A percentile compares a stretch with the other conserved stretches of the same genome.
phyloP scores from a whole-genome alignment of 2,329 filamentous ascomycete species.

The Curvularia eragrostidis region DNA sequence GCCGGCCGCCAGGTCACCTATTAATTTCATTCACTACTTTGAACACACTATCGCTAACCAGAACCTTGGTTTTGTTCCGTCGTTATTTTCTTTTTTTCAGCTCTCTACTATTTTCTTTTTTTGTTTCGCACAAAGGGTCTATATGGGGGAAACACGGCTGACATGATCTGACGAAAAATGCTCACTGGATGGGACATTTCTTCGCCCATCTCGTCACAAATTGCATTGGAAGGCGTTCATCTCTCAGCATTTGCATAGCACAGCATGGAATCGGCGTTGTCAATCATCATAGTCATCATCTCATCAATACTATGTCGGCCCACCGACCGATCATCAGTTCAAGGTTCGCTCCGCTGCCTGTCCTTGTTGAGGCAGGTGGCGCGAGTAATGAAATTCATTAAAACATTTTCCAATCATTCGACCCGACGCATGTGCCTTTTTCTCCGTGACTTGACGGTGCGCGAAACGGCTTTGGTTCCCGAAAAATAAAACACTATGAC shows the following conservation, averaged over 20 bases:
- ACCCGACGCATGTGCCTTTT: constrained; percentile 1
- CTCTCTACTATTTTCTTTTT: constrained; percentile 21
- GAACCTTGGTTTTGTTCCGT: constrained; percentile 12
- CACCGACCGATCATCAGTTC: constrained; percentile 4
- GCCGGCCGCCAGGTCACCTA: constrained; percentile 39
- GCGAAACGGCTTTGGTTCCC: constrained; percentile 1
- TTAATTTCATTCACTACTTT: constrained; percentile 36
- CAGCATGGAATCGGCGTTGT: constrained; percentile 17
- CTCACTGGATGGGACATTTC: constrained; percentile 20
- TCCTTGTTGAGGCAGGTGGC: constrained; percentile 5
- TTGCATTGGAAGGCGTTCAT: constrained; percentile 15
- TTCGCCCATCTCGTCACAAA: constrained; percentile 14
- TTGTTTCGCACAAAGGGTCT: not conserved
- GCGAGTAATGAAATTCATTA: constrained; percentile 23
- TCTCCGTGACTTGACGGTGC: constrained; percentile 10
- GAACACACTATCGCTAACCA: constrained; percentile 33
- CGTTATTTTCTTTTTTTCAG: not conserved
- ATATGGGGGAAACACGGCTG: not conserved
- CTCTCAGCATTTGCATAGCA: constrained; percentile 16
- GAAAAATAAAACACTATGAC: constrained; percentile 4
- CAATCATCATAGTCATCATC: constrained; percentile 13
- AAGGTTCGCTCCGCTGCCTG: constrained; percentile 10
- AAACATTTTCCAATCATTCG: not conserved
- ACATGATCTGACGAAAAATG: constrained; percentile 17
- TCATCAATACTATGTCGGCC: constrained; percentile 13